phyloP scores from a whole-genome alignment of 164 flowering plant genomes.

The Euptelea pleiosperma region DNA sequence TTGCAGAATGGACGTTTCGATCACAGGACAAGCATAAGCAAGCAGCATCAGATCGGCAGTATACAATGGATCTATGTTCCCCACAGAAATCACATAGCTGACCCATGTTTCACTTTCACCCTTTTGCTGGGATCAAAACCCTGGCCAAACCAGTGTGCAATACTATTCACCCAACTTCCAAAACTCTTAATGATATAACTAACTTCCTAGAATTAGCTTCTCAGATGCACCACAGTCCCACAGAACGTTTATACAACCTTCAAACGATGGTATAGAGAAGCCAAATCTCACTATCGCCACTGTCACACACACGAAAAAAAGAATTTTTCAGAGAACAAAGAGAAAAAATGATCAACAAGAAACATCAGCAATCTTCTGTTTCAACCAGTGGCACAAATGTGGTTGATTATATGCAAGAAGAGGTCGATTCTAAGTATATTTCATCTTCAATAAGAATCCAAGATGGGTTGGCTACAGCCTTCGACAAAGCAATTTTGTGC shows the following conservation, averaged over 20 bases:
- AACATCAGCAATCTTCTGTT: too few species aligned
- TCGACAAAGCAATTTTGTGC: too few species aligned
- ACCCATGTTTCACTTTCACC: constrained; percentile 46
- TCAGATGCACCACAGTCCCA: not conserved
- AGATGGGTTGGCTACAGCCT: too few species aligned
- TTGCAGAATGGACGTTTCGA: constrained; percentile 76
- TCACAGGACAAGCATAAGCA: constrained; percentile 83
- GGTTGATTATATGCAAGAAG: too few species aligned
- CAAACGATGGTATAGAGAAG: not conserved
- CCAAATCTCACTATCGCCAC: not conserved
- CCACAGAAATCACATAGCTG: constrained; percentile 73
- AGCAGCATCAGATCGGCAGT: constrained; percentile 82
- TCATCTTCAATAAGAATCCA: too few species aligned
- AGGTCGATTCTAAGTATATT: too few species aligned
- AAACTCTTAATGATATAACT: not conserved
- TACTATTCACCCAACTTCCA: not conserved
- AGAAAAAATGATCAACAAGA: too few species aligned
- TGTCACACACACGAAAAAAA: not conserved
- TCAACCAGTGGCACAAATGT: too few species aligned
- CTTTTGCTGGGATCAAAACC: constrained; percentile 1
- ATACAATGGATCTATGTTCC: constrained; percentile 70
- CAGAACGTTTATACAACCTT: constrained; percentile 5
- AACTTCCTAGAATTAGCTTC: constrained; percentile 3
- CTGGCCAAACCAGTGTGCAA: not conserved
- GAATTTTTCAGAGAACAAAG: not conserved